Evolutionary conservation across 768 basidiomycete genomes (phyloP).

Genomic region (Cystofilobasidium bisporidii): DNA sequence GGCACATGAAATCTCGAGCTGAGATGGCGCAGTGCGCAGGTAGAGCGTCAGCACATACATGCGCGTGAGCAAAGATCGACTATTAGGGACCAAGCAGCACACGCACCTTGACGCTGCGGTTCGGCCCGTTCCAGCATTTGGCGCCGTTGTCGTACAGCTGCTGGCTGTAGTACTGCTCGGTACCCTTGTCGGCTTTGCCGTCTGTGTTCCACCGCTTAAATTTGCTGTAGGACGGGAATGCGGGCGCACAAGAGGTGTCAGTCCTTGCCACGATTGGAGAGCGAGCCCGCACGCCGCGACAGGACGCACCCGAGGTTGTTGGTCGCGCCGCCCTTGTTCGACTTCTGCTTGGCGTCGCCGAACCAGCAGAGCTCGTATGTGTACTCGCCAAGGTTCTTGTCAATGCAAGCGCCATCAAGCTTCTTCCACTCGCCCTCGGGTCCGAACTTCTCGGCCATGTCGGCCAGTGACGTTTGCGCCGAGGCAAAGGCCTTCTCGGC

Average conservation of each 20-base stretch:
- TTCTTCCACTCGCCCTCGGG: slow-evolving; percentile 90
- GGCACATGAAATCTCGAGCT: slow-evolving; percentile 79
- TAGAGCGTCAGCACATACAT: not conserved
- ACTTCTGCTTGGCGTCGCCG: slow-evolving; percentile 74
- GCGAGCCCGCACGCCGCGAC: not conserved
- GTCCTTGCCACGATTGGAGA: too few species aligned
- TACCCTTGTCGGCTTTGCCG: slow-evolving; percentile 48
- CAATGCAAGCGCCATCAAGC: slow-evolving; percentile 68
- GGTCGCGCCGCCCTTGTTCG: slow-evolving; percentile 63
- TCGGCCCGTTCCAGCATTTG: slow-evolving; percentile 93
- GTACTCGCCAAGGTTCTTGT: slow-evolving; percentile 85
- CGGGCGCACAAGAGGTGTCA: not conserved
- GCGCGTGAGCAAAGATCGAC: not conserved
- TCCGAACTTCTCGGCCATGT: slow-evolving; percentile 61
- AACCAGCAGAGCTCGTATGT: slow-evolving; percentile 92
- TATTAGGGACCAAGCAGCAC: not conserved
- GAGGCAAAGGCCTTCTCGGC: slow-evolving; percentile 47
- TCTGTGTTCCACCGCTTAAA: slow-evolving; percentile 67
- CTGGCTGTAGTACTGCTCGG: slow-evolving; percentile 60
- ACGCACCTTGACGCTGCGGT: slow-evolving; percentile 66
- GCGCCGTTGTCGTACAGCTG: slow-evolving; percentile 76
- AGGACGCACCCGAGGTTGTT: slow-evolving; percentile 69
- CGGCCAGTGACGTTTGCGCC: slow-evolving; percentile 49
- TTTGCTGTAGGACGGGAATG: slow-evolving; percentile 36
- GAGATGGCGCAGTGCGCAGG: slow-evolving; percentile 23